Percentiles rank a stretch among this genome's conserved stretches.
phyloP scores from a whole-genome alignment of 2,329 filamentous ascomycete species.

The Rachicladosporium sp. region DNA sequence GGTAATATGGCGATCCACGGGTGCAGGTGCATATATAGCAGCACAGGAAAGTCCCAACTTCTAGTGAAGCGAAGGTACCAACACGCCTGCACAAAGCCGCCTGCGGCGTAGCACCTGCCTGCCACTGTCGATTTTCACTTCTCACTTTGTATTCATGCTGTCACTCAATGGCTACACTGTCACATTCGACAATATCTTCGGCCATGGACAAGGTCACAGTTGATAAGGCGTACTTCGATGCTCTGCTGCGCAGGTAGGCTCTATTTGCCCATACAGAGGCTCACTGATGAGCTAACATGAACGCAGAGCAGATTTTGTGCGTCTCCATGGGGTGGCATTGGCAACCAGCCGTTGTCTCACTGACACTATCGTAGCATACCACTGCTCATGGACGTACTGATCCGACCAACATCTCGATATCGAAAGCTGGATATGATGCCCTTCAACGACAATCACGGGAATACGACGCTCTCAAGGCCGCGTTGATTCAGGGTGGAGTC shows the following conservation, averaged over 20 bases:
- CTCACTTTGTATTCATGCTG: neutral
- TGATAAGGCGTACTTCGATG: slow-evolving; percentile 49
- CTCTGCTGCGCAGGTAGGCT: slow-evolving; percentile 47
- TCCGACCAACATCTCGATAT: slow-evolving; percentile 37
- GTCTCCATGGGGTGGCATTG: neutral
- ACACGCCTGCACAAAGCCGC: no score
- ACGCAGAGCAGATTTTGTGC: slow-evolving; percentile 20
- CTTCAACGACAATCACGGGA: slow-evolving; percentile 38
- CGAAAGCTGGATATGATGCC: slow-evolving; percentile 48
- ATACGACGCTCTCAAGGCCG: slow-evolving; percentile 40
- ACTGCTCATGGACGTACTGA: slow-evolving; percentile 4
- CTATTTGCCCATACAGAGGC: no score
- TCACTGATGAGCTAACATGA: slow-evolving; percentile 9
- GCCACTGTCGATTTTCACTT: no score
- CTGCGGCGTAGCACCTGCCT: no score
- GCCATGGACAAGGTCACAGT: slow-evolving; percentile 37
- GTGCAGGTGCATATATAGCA: no score
- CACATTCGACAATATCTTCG: no score
- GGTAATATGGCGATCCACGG: no score
- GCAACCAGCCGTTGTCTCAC: neutral
- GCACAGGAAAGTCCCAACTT: no score
- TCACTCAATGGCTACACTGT: neutral
- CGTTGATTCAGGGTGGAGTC: slow-evolving; percentile 39
- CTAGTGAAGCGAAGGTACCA: no score
- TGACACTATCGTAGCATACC: neutral